Evolutionary conservation across 2,329 filamentous ascomycete genomes (phyloP), one percentile per base, ranked within the genome.

Genomic region (Pseudogymnoascus sp.): DNA sequence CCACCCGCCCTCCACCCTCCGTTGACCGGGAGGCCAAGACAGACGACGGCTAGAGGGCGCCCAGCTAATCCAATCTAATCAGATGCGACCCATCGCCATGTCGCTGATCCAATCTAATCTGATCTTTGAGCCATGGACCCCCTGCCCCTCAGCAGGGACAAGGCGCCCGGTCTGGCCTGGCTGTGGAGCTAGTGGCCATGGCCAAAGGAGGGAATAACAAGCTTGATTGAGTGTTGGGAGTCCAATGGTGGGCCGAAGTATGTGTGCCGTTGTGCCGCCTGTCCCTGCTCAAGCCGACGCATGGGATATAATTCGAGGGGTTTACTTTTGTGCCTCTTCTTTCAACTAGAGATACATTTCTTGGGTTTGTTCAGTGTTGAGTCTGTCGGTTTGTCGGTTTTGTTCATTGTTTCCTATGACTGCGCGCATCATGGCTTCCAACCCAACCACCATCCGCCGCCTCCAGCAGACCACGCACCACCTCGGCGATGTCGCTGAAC

Each of bases 401-500:
- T 41, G n/a, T 33, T 16, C n/a, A 33, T 11, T 33, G 4, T 52
- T 31, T 11, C 26, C 8, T 31, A 19, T n/a, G 5, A 16, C 14
- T 33, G 45, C n/a, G 8, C 21, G 8, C 45, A 52, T 33, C 45
- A 52, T 52, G 45, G 29, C 26, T 31, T 52, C 45, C 2, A 31
- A 52, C 8, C 16, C 45, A 4, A 38, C 52, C 12, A 21, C 61
- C 21, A 23, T 64, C 38, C 35, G 41, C 37, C 49, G 63, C 35
- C 61, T 63, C 23, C 52, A 49, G 16, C 63, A 64, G 12, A 63
- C 61, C n/a, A 60, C 43, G 12, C 33, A 37, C 29, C 61, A 64
- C 55, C 59, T 61, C 33, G 11, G 21, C 26, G 16, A n/a, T 14
- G 12, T 14, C 41, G 39, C n/a, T 1, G 31, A 29, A 3, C 19